A percentile compares a stretch with the other conserved stretches of the same genome.
Evolutionary conservation across 225 moss, liverwort and hornwort species (phyloP).

Genomic region (Neckera pumila): DNA sequence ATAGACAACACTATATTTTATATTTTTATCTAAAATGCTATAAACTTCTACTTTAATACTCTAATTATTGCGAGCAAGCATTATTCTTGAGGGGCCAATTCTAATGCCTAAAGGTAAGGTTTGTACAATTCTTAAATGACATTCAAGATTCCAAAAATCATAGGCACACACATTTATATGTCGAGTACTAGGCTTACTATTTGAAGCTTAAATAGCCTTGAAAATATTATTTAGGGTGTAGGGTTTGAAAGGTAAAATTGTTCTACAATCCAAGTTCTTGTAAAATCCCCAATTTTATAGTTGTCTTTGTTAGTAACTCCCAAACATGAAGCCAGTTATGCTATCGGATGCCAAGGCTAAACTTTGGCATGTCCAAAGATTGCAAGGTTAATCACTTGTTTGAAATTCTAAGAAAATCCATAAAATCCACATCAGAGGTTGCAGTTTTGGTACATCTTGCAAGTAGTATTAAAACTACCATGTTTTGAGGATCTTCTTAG

Average conservation of each 20-base stretch:
- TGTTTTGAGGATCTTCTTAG: not conserved
- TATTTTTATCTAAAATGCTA: not conserved
- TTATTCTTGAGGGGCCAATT: not conserved
- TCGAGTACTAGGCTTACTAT: not conserved
- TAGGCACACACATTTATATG: accelerated
- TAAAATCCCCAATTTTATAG: not conserved
- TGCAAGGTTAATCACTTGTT: no score
- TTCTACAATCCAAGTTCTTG: no score
- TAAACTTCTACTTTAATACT: not conserved
- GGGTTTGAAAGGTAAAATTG: not conserved
- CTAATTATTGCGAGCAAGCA: accelerated
- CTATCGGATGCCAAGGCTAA: no score
- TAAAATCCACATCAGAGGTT: not conserved
- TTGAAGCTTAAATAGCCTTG: not conserved
- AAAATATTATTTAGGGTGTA: not conserved
- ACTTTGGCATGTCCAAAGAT: not conserved
- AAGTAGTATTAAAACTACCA: no score
- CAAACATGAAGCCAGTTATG: not conserved
- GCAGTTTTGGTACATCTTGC: not conserved
- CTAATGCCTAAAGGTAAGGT: not conserved
- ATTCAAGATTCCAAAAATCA: not conserved
- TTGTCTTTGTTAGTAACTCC: not conserved
- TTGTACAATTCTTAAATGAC: not conserved
- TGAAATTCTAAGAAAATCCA: not conserved
- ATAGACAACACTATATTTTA: not conserved